Conservation (phyloP, 2,329 filamentous ascomycete species). For the Geosmithia putterillii region DNA sequence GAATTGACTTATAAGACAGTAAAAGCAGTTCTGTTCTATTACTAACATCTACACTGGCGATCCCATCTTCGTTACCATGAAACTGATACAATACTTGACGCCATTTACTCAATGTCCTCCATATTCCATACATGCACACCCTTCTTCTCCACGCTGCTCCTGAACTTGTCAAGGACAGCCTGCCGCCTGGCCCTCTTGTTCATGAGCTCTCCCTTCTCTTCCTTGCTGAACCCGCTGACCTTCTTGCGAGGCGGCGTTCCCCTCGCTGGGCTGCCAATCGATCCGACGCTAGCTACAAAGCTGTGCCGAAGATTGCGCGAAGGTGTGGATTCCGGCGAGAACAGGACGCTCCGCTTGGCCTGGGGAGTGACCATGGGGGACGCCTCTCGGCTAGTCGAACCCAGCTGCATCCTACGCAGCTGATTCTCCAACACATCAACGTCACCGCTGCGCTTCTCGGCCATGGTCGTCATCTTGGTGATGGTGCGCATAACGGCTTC, state of each 20-base stretch:
- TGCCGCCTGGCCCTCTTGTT: constrained; percentile 39
- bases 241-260: constrained; percentile 45
- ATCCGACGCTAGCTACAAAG: constrained; percentile 20
- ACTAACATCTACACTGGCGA: not conserved
- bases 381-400: constrained; percentile 28
- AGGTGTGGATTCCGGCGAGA: constrained; percentile 30
- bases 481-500: constrained; percentile 90
- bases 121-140: constrained; percentile 37
- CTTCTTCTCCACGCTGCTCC: constrained; percentile 32
- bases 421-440: constrained; percentile 83
- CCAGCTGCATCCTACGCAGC: constrained; percentile 58
- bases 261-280: constrained; percentile 24
- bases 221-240: constrained; percentile 45
- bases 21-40: not conserved
- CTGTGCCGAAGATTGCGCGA: constrained; percentile 28
- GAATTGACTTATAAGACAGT: not conserved
- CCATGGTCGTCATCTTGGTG: constrained; percentile 82
- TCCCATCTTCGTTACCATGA: not conserved
- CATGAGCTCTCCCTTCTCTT: constrained; percentile 45
- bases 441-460: constrained; percentile 81
- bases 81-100: not conserved
- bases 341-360: constrained; percentile 20
- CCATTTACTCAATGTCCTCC: constrained; percentile 30
- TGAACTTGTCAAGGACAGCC: constrained; percentile 39
- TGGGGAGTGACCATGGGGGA: constrained; percentile 28